phyloP scores from a whole-genome alignment of 106 monocot genomes.

The Gastrodia elata region DNA sequence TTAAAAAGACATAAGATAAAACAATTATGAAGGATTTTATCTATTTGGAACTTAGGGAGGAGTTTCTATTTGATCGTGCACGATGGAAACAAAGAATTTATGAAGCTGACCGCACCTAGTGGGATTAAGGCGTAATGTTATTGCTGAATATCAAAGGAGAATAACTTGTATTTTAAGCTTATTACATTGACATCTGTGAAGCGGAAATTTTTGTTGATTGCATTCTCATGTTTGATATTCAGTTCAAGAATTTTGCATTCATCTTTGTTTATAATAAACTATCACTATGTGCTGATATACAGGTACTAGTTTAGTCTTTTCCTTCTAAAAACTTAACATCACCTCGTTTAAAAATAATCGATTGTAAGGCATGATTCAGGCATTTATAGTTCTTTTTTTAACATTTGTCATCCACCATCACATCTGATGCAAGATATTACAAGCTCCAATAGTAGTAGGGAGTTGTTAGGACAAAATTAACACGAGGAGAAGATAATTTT shows the following conservation, averaged over 20 bases:
- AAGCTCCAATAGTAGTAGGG: neutral
- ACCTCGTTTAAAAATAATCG: neutral
- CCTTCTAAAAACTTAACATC: neutral
- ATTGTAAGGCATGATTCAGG: neutral
- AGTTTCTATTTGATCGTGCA: too few relatives aligned
- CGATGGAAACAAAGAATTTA: too few relatives aligned
- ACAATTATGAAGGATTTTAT: too few relatives aligned
- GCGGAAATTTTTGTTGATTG: neutral
- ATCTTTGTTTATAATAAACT: neutral
- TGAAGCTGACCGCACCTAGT: too few relatives aligned
- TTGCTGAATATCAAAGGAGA: neutral
- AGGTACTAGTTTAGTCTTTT: neutral
- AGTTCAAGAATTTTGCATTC: neutral
- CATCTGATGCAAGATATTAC: neutral
- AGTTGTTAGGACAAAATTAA: neutral
- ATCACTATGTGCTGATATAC: neutral
- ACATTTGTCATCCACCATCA: neutral
- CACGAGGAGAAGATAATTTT: neutral
- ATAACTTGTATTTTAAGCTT: neutral
- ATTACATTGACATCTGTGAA: neutral
- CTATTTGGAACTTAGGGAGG: too few relatives aligned
- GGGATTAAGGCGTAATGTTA: too few relatives aligned
- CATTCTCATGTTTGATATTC: slow-evolving; percentile 1
- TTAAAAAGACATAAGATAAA: too few relatives aligned
- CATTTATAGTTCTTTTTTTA: neutral